phyloP scores from a whole-genome alignment of 2,329 filamentous ascomycete species.

The Sarocladium oryzae region DNA sequence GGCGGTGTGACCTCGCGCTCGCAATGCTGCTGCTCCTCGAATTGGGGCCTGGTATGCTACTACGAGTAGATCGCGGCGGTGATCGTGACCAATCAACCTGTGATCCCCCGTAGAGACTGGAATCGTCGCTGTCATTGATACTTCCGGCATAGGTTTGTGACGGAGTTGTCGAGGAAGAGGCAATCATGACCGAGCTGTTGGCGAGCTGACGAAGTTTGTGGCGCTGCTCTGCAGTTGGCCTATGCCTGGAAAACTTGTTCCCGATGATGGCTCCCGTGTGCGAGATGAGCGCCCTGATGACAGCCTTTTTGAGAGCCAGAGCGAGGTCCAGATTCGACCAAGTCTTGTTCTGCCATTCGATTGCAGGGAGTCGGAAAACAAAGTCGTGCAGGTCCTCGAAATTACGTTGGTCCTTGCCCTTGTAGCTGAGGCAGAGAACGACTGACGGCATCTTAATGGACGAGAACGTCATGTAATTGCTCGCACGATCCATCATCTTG shows the following conservation, averaged over 20 bases:
- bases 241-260: conserved; percentile 90
- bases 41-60: conserved; percentile 37
- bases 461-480: conserved; percentile 94
- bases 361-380: conserved; percentile 87
- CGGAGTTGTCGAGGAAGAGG: conserved; percentile 33
- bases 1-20: conserved; percentile 36
- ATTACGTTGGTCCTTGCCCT: conserved; percentile 91
- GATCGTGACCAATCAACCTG: conserved; percentile 54
- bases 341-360: conserved; percentile 97
- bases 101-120: conserved; percentile 46
- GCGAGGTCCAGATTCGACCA: conserved; percentile 97
- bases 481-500: conserved; percentile 92
- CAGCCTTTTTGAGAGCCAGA: conserved; percentile 85
- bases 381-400: conserved; percentile 96
- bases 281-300: conserved; percentile 87
- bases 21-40: conserved; percentile 48
- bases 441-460: conserved; percentile 94
- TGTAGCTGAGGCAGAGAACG: conserved; percentile 91
- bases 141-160: conserved; percentile 34
- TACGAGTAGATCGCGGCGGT: conserved; percentile 46
- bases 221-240: conserved; percentile 73
- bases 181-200: conserved; percentile 63
- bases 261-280: conserved; percentile 95
- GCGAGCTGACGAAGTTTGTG: conserved; percentile 76
- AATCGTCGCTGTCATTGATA: conserved; percentile 50